Conservation (phyloP, 805 yeast genomes). For the Tetrapisispora iriomotensis region DNA sequence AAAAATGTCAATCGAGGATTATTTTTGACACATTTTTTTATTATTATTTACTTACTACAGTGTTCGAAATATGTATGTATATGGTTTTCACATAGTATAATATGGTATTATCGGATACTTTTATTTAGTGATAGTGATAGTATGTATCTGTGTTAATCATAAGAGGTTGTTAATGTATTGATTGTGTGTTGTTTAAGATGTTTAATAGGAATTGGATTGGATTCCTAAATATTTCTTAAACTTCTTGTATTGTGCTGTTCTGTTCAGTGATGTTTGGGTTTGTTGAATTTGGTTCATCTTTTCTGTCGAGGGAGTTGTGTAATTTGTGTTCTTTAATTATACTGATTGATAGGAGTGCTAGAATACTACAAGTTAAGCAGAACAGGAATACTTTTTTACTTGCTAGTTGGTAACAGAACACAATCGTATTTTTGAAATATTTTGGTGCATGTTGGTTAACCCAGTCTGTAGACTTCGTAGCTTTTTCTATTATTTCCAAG, state of each 20-base stretch:
- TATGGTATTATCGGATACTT: too few species aligned
- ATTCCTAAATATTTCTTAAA: too few species aligned
- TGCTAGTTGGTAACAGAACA: constrained; percentile 42
- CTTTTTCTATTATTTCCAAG: constrained; percentile 37
- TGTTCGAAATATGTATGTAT: too few species aligned
- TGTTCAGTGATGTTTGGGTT: neutral
- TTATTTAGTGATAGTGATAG: too few species aligned
- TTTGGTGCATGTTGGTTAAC: constrained; percentile 42
- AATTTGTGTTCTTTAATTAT: constrained; percentile 50
- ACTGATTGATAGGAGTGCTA: constrained; percentile 33
- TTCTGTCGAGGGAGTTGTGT: constrained; percentile 37
- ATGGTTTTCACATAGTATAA: too few species aligned
- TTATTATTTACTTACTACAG: too few species aligned
- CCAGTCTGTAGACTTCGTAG: constrained; percentile 49
- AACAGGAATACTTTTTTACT: constrained; percentile 47
- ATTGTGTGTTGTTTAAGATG: too few species aligned
- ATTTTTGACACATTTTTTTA: neutral
- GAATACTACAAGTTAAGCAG: constrained; percentile 19
- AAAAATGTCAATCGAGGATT: neutral
- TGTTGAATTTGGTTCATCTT: neutral
- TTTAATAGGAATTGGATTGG: too few species aligned
- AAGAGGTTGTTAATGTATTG: too few species aligned
- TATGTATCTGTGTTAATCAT: too few species aligned
- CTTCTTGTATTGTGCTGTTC: too few species aligned
- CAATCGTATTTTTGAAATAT: constrained; percentile 37